These are phyloP conservation scores for Fusarium solani-melongenae DNA, from an alignment of 2,329 filamentous ascomycete genomes.

Conservation along the genomic window DNA sequence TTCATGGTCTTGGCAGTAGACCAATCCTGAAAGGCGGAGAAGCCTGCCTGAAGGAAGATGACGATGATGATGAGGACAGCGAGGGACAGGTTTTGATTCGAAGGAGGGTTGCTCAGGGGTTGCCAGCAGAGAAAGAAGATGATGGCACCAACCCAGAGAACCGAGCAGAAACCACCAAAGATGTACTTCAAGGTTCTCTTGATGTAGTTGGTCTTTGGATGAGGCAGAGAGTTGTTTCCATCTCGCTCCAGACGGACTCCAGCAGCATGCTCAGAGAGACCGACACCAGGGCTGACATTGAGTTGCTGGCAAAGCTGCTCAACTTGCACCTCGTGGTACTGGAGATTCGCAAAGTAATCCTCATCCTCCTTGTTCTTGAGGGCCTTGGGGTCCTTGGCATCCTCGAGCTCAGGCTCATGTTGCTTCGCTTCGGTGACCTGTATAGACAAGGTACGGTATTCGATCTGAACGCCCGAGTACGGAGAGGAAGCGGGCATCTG, in stretches of 20 bases:
- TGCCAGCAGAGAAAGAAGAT: constrained; percentile 61
- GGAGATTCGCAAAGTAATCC: constrained; percentile 57
- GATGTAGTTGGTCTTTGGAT: constrained; percentile 55
- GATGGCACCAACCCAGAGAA: constrained; percentile 59
- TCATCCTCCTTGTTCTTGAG: constrained; percentile 49
- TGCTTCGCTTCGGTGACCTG: constrained; percentile 52
- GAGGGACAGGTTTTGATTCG: constrained; percentile 56
- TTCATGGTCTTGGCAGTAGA: constrained; percentile 59
- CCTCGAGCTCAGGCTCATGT: constrained; percentile 32
- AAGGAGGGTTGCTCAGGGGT: constrained; percentile 58
- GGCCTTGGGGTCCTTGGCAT: constrained; percentile 33
- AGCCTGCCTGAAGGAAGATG: constrained; percentile 58
- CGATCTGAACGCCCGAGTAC: constrained; percentile 52
- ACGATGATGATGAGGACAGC: constrained; percentile 60
- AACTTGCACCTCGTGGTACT: constrained; percentile 50
- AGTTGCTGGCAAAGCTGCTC: constrained; percentile 53
- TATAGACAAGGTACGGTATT: constrained; percentile 55
- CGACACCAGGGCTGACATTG: constrained; percentile 48
- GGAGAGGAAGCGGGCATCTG: constrained; percentile 46
- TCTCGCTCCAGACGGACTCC: constrained; percentile 51
- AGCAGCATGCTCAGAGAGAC: constrained; percentile 50
- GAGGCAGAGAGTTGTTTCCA: constrained; percentile 55
- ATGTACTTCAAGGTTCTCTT: constrained; percentile 55
- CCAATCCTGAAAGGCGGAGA: constrained; percentile 61
- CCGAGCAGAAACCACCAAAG: constrained; percentile 60